Percentiles rank a stretch among this genome's conserved stretches.
phyloP scores from a whole-genome alignment of 305 asterid species.

The Fraxinus sp. region DNA sequence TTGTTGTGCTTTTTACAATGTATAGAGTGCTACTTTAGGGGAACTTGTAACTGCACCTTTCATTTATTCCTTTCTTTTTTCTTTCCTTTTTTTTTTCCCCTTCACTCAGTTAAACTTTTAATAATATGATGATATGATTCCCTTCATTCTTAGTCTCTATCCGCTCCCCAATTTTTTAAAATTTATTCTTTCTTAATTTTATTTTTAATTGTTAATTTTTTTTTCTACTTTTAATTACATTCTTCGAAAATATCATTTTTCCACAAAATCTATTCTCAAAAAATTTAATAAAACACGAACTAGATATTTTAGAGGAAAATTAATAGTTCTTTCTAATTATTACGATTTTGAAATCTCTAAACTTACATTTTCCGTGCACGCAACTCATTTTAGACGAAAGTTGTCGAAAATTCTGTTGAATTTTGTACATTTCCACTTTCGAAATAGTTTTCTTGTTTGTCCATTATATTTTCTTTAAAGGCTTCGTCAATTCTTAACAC shows the following conservation, averaged over 20 bases:
- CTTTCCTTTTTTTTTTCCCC: not conserved
- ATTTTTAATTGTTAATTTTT: not conserved
- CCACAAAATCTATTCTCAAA: not conserved
- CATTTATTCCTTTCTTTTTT: not conserved
- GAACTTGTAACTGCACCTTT: conserved; percentile 1
- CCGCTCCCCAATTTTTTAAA: not conserved
- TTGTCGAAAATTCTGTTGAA: not conserved
- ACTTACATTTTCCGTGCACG: not conserved
- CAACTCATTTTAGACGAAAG: not conserved
- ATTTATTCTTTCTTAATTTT: not conserved
- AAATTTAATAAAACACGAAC: not conserved
- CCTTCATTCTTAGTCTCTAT: not conserved
- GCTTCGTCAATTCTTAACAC: not conserved
- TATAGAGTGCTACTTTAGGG: conserved; percentile 19
- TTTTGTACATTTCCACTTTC: not conserved
- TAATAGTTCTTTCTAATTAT: not conserved
- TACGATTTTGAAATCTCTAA: not conserved
- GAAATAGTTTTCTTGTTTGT: not conserved
- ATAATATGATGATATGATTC: not conserved
- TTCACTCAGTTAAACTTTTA: not conserved
- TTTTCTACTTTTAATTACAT: not conserved
- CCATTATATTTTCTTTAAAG: not conserved
- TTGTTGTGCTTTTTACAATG: conserved; percentile 39
- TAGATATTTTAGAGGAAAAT: not conserved
- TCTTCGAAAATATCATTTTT: not conserved